These are phyloP conservation scores for Termitomyces sp. DNA, from an alignment of 768 basidiomycete species.

Conservation along the genomic window DNA sequence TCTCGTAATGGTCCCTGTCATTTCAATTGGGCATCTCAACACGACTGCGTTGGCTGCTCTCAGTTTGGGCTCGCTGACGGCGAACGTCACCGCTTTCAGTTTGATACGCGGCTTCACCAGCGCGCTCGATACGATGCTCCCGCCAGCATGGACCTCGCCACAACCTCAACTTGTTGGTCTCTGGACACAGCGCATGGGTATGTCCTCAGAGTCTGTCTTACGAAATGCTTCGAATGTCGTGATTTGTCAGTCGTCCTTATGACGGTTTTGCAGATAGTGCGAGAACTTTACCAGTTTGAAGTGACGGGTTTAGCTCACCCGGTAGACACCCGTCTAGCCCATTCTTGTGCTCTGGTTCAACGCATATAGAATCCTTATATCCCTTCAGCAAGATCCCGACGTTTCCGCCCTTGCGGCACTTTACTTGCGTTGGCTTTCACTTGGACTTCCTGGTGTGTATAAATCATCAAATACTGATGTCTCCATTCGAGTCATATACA, in stretches of 20 bases:
- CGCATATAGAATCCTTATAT: constrained; percentile 71
- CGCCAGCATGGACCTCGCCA: constrained; percentile 89
- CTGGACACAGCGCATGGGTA: constrained; percentile 86
- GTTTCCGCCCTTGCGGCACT: constrained; percentile 70
- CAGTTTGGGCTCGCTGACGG: constrained; percentile 68
- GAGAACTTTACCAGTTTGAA: constrained; percentile 29
- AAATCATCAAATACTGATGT: not conserved
- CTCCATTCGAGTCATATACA: not conserved
- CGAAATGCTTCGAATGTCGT: not conserved
- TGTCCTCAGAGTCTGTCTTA: not conserved
- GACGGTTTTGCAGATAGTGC: constrained; percentile 36
- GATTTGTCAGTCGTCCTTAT: constrained; percentile 50
- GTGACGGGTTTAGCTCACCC: constrained; percentile 9
- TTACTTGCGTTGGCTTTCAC: constrained; percentile 68
- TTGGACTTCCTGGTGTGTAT: constrained; percentile 64
- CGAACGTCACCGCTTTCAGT: constrained; percentile 68
- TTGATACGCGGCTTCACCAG: constrained; percentile 78
- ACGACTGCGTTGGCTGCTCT: constrained; percentile 85
- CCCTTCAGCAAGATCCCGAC: constrained; percentile 72
- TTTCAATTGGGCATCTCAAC: constrained; percentile 87
- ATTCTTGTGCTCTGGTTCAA: constrained; percentile 77
- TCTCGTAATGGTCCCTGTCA: constrained; percentile 74
- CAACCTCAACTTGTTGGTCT: constrained; percentile 87
- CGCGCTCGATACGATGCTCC: constrained; percentile 88
- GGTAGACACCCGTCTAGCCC: constrained; percentile 32